Base-by-base conservation (phyloP, 2,329 filamentous ascomycete genomes). In the Dendrostoma leiphaemia region DNA sequence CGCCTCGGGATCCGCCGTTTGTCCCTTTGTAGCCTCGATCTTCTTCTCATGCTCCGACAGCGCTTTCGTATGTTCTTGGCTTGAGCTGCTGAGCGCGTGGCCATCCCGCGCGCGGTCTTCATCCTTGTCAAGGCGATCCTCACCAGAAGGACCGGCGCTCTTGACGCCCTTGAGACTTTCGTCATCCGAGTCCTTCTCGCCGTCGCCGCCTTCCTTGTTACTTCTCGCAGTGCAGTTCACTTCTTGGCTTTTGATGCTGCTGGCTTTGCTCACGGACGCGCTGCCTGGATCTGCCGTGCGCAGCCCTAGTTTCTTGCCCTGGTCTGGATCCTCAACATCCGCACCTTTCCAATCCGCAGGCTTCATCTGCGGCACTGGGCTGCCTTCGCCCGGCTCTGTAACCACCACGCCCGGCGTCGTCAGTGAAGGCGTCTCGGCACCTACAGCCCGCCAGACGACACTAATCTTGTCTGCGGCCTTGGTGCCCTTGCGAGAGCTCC, bases 381-480 rank as follows among this genome's bases (percentile, higher is more conserved):
- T 84, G 3, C 85, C 84, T 32, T 82, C 75, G 15, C 75, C 77
- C 0, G 90, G 90, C 67, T 91, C 84, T 1, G 73, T 76, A 48
- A 90, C 82, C 34, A 85, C 74, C 34, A 79, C 59, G 2, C 54
- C 54, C 23, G 67, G 65, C 37, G 69, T 66, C 6, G 60, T 63
- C 0, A 62, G 59, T 0, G 53, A 59, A 2, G 58, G 57, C 0
- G 57, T 61, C 0, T 63, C 65, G 0, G 67, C 62, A 3, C 64
- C 67, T 0, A 69, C 70, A 1, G 72, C 71, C 37, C 85, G 84
- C 94, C 94, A 99, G 0, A 96, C 86, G 0, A 97, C 89, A 10
- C 90, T 86, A 23, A 97, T 75, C 37, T 83, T 82, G 66, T 99
- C 93, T 8, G 96, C 84, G 0, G 90, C 90, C 40, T 86, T 80